phyloP scores from a whole-genome alignment of 495 filamentous ascomycete genomes.

The Daldinia decipiens region DNA sequence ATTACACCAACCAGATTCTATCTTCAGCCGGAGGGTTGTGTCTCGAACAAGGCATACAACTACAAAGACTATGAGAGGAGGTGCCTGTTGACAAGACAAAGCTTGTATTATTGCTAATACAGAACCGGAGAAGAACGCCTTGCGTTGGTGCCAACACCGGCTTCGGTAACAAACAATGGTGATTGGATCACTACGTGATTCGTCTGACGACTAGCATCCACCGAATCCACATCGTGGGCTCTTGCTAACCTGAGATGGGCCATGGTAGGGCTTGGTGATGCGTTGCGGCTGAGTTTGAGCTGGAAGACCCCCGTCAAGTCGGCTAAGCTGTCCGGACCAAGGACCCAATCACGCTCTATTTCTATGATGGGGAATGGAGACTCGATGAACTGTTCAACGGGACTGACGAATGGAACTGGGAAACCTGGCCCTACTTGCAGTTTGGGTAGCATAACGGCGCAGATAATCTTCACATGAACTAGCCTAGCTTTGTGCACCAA shows the following conservation, averaged over 20 bases:
- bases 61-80: neutral
- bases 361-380: constrained; percentile 8
- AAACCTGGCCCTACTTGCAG: constrained; percentile 32
- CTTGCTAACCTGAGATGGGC: constrained; percentile 22
- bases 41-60: constrained; percentile 13
- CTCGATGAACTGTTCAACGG: constrained; percentile 35
- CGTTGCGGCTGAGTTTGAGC: constrained; percentile 39
- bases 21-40: constrained; percentile 18
- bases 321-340: neutral
- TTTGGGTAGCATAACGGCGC: neutral
- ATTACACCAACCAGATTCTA: constrained; percentile 28
- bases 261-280: constrained; percentile 32
- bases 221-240: constrained; percentile 32
- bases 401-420: constrained; percentile 26
- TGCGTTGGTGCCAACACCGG: constrained; percentile 22
- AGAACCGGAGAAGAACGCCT: constrained; percentile 26
- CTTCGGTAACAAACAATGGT: constrained; percentile 11
- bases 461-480: neutral
- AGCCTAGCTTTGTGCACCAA: neutral
- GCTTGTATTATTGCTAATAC: constrained; percentile 13
- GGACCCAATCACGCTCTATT: constrained; percentile 15
- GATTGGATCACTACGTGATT: constrained; percentile 24
- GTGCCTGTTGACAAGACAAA: constrained; percentile 3
- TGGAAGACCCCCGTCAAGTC: constrained; percentile 14
- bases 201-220: constrained; percentile 31